Conservation (phyloP, 768 basidiomycete genomes). For the Dacryopinax primogenitus region DNA sequence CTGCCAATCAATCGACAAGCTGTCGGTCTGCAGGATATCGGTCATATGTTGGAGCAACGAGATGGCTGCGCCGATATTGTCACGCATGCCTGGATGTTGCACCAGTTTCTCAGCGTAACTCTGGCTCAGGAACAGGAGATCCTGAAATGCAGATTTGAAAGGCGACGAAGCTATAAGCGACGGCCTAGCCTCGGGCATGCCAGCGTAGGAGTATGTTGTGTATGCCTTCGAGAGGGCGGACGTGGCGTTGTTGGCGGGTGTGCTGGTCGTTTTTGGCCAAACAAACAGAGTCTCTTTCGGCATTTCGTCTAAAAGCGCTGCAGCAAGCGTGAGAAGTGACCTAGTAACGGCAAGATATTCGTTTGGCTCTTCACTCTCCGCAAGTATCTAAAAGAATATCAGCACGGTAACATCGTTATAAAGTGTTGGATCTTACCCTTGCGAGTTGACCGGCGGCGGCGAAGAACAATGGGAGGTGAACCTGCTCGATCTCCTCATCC, state of each 20-base stretch:
- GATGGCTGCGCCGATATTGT: slow-evolving; percentile 42
- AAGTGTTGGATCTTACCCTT: slow-evolving; percentile 35
- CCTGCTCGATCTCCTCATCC: slow-evolving; percentile 72
- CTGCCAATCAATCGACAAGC: slow-evolving; percentile 41
- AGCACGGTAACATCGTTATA: background rate
- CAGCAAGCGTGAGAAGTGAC: background rate
- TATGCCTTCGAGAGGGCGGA: background rate
- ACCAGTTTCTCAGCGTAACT: slow-evolving; percentile 28
- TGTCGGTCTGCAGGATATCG: slow-evolving; percentile 28
- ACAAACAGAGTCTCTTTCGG: slow-evolving; percentile 1
- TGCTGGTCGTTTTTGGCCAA: background rate
- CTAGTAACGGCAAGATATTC: background rate
- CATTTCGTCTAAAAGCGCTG: background rate
- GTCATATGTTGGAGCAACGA: slow-evolving; percentile 41
- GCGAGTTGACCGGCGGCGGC: slow-evolving; percentile 51
- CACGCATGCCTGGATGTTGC: slow-evolving; percentile 28
- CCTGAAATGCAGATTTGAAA: slow-evolving; percentile 46
- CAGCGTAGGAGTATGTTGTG: background rate
- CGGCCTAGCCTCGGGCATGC: background rate
- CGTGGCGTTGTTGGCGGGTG: background rate
- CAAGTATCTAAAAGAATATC: background rate
- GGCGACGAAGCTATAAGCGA: slow-evolving; percentile 26
- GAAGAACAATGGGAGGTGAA: slow-evolving; percentile 73
- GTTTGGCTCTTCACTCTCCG: background rate
- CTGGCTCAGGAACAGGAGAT: slow-evolving; percentile 37